Evolutionary conservation across 2,329 filamentous ascomycete genomes (phyloP).

Genomic region (Metarhizium rileyi): DNA sequence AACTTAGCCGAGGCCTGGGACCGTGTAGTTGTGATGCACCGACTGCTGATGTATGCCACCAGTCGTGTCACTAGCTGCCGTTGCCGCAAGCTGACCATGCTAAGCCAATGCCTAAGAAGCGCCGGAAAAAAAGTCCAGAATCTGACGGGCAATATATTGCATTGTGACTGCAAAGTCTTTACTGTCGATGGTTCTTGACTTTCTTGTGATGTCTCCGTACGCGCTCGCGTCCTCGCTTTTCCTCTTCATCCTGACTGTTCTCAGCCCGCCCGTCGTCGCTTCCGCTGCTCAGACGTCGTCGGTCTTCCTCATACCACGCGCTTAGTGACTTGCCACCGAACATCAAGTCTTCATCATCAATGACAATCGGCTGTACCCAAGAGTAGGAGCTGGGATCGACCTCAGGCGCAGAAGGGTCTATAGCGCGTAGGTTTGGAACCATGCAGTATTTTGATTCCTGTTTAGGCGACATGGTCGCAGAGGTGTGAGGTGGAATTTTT

Average conservation of each 20-base stretch:
- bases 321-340: slow-evolving; percentile 51
- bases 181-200: slow-evolving; percentile 1
- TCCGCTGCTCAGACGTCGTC: slow-evolving; percentile 25
- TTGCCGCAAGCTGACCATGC: too few species aligned
- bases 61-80: neutral
- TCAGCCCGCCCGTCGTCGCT: slow-evolving; percentile 25
- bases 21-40: neutral
- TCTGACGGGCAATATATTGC: neutral
- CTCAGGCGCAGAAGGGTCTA: slow-evolving; percentile 24
- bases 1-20: neutral
- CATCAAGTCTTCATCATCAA: slow-evolving; percentile 51
- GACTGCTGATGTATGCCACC: neutral
- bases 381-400: slow-evolving; percentile 23
- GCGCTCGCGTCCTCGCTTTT: slow-evolving; percentile 9
- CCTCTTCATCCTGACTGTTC: slow-evolving; percentile 20
- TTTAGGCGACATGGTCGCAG: slow-evolving; percentile 9
- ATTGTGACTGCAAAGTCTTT: neutral
- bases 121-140: neutral
- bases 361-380: slow-evolving; percentile 46
- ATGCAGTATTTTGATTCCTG: slow-evolving; percentile 19
- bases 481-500: neutral
- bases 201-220: slow-evolving; percentile 17
- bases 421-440: slow-evolving; percentile 22
- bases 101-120: neutral
- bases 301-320: slow-evolving; percentile 47